Conservation (phyloP, 345 rosid genomes). For the Linum usitatissimum region DNA sequence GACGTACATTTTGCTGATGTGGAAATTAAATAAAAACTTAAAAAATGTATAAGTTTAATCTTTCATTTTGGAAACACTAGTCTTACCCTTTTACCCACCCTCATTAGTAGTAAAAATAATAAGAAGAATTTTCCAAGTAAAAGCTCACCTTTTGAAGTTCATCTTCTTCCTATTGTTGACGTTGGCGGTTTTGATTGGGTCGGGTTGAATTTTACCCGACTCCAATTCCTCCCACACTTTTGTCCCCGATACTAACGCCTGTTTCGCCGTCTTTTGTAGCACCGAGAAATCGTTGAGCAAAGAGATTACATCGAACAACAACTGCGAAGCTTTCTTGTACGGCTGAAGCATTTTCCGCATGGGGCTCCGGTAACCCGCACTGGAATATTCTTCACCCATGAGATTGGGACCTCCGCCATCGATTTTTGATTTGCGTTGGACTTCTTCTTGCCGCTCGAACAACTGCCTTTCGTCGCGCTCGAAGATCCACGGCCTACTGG, state of each 20-base stretch:
- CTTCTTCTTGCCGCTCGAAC: neutral
- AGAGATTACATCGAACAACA: conserved; percentile 14
- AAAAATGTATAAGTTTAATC: no score
- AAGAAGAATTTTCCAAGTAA: no score
- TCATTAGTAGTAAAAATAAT: no score
- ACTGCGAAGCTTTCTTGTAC: neutral
- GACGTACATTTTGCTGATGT: no score
- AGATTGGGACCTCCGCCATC: neutral
- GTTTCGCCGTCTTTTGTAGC: conserved; percentile 5
- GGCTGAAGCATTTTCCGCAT: conserved; percentile 15
- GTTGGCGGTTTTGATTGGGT: no score
- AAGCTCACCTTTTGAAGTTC: no score
- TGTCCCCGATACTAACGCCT: conserved; percentile 5
- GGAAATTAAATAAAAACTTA: no score
- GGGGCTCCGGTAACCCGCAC: conserved; percentile 4
- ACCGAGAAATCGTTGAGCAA: conserved; percentile 16
- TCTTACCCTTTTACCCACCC: no score
- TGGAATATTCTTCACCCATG: neutral
- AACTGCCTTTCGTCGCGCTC: conserved; percentile 11
- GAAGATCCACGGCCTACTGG: conserved; percentile 24
- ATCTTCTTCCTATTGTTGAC: no score
- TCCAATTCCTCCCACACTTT: neutral
- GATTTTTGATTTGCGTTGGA: neutral
- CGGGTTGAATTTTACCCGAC: neutral
- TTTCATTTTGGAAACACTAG: no score